Base-by-base conservation (phyloP, 108 stramenopile species). In the Nitzschia sp. region DNA sequence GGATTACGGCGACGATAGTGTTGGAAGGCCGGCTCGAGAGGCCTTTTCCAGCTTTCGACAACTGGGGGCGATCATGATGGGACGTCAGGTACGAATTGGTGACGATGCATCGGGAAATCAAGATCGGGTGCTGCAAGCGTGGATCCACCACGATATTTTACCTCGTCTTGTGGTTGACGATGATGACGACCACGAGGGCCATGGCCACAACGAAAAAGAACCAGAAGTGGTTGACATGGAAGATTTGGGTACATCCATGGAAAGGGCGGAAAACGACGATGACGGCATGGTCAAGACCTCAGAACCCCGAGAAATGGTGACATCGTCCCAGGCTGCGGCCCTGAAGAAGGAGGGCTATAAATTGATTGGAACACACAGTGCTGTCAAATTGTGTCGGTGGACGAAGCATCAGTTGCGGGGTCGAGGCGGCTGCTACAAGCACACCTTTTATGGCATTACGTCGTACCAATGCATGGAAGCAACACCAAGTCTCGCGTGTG, bases 401-500 rank as follows among this genome's bases (percentile, higher is more conserved):
- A 98, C 96, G 30, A 98, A 98, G 75, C 92, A 98, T 68, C 98
- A 98, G 65, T 82, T 98, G 8, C 81, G 96, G 17, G 96, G 98
- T 19, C 78, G 96, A 30, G 97, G 97, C 21, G 96, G 97, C 0
- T 98, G 96, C 65, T 98, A 98, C 88, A 98, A 98, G 64, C 97
- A 98, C 77, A 96, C 93, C 26, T 95, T 94, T 67, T 98, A 98
- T 60, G 97, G 96, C 0, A 98, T 98, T 65, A 97, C 96, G 4
- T 82, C 80, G 19, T 97, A 98, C 70, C 96, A 98, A 76, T 98
- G 96, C 75, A 98, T 98, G 96, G 98, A 98, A 72, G 94, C 95
- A 8, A 98, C 98, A 8, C 95, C 97, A 17, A 82, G 81, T 55
- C 63, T 98, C 46, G 95, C 96, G 18, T 98, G 98, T 80, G 98